Conservation (phyloP, 1,139 yeast species). For the Wickerhamiella infanticola region DNA sequence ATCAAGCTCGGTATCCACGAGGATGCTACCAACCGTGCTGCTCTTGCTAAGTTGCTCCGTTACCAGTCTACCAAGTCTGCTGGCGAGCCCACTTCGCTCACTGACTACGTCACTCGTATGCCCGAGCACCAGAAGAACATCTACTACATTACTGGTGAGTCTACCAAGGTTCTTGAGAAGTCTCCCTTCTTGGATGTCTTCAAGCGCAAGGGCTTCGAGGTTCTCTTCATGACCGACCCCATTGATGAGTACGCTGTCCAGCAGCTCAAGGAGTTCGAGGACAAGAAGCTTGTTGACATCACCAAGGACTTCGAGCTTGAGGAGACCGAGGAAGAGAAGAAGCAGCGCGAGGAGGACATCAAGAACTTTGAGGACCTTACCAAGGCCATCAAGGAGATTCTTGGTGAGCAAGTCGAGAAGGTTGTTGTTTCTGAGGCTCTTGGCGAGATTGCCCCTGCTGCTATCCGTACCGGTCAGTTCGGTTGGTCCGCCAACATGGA, state of each 20-base stretch:
- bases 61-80: slow-evolving; percentile 91
- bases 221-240: slow-evolving; percentile 94
- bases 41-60: slow-evolving; percentile 93
- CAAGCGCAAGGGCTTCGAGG: slow-evolving; percentile 98
- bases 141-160: slow-evolving; percentile 98
- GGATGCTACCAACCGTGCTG: slow-evolving; percentile 92
- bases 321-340: slow-evolving; percentile 97
- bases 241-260: slow-evolving; percentile 99
- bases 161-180: slow-evolving; percentile 92
- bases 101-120: slow-evolving; percentile 98
- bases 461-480: slow-evolving; percentile 98
- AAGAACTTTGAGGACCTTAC: slow-evolving; percentile 89
- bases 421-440: slow-evolving; percentile 96
- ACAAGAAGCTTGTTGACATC: slow-evolving; percentile 95
- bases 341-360: slow-evolving; percentile 79
- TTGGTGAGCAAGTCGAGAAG: slow-evolving; percentile 98
- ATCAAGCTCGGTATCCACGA: slow-evolving; percentile 98
- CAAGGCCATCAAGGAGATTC: slow-evolving; percentile 87
- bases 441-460: slow-evolving; percentile 92
- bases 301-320: slow-evolving; percentile 99
- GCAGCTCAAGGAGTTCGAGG: slow-evolving; percentile 98
- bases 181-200: slow-evolving; percentile 99
- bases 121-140: slow-evolving; percentile 99
- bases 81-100: slow-evolving; percentile 86
- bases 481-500: slow-evolving; percentile 99